These are phyloP conservation scores for Amanita muscaria DNA, from an alignment of 768 basidiomycete genomes.

Conservation along the genomic window DNA sequence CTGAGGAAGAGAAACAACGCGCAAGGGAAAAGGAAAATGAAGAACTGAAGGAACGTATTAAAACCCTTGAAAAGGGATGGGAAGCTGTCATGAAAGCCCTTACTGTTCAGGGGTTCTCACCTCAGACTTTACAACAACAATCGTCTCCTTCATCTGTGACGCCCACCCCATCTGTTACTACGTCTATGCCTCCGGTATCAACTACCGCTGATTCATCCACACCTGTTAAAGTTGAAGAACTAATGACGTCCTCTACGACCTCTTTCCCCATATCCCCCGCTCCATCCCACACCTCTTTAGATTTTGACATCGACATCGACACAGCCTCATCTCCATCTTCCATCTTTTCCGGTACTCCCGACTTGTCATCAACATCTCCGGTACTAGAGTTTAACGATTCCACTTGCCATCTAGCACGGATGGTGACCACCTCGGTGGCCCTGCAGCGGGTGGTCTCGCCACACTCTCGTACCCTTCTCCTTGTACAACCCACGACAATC, in stretches of 20 bases:
- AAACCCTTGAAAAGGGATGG: slow-evolving; percentile 74
- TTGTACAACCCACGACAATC: slow-evolving; percentile 13
- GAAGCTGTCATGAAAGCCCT: slow-evolving; percentile 73
- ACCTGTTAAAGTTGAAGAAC: slow-evolving; percentile 13
- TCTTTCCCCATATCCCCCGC: slow-evolving; percentile 30
- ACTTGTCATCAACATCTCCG: slow-evolving; percentile 4
- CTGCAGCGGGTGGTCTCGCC: slow-evolving; percentile 86
- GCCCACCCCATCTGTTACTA: slow-evolving; percentile 29
- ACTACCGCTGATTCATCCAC: slow-evolving; percentile 27
- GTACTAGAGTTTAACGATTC: slow-evolving; percentile 33
- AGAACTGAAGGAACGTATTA: slow-evolving; percentile 67
- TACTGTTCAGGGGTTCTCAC: slow-evolving; percentile 55
- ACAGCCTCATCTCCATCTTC: slow-evolving; percentile 21
- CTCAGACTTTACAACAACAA: slow-evolving; percentile 25
- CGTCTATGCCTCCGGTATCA: too few species aligned
- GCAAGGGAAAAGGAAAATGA: slow-evolving; percentile 59
- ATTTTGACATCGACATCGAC: slow-evolving; percentile 23
- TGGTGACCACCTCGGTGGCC: slow-evolving; percentile 81
- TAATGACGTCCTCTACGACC: too few species aligned
- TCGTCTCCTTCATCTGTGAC: slow-evolving; percentile 18
- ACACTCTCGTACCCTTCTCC: slow-evolving; percentile 14
- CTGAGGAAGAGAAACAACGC: slow-evolving; percentile 30
- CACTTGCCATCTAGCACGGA: slow-evolving; percentile 99
- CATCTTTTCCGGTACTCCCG: slow-evolving; percentile 26
- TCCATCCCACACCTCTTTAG: slow-evolving; percentile 23